Evolutionary conservation across 1,139 yeast genomes (phyloP), one percentile per base, ranked within the genome.

Genomic region (Zygoascus meyerae): DNA sequence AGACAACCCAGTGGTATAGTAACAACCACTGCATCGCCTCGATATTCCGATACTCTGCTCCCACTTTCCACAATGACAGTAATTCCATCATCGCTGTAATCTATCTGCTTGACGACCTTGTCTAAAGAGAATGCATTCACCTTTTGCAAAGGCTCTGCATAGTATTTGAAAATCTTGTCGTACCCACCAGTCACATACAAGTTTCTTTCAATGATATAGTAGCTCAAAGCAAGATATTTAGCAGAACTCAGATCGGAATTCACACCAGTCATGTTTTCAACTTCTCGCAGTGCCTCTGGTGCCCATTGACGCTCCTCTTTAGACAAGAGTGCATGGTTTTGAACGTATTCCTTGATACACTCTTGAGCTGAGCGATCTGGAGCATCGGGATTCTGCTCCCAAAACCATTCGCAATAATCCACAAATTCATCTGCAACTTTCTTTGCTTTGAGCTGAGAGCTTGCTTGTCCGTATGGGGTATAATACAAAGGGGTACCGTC

Each of bases 261-360:
- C 29, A 81, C 68, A 0, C 95, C 94, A 60, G 77, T 85, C 94
- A 94, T 85, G 31, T 81, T 64, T 59, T 86, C 95, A 47, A 78
- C 63, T 50, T 73, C 73, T 51, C 92, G 66, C 40, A 77, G 62
- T 47, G 74, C 63, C 50, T 77, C 76, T 2, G 77, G 73, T 18
- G 79, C 71, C 56, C 72, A 71, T 40, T 62, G 59, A 21, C 71
- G 68, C 59, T 83, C 94, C 2, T 69, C 74, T 34, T 65, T 62
- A 1, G 80, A 72, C 38, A 84, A 62, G 31, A 79, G 59, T 30
- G 64, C 59, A 12, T 74, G 76, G 47, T 67, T 66, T 36, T 61
- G 62, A 12, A 81, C 54, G 55, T 78, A 84, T 44, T 68, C 65
- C 14, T 67, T 62, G 7, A 76, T 70, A 9, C 74, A 66, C 14